phyloP scores from a whole-genome alignment of 306 rosid genomes.

The Herpetospermum pedunculosum region DNA sequence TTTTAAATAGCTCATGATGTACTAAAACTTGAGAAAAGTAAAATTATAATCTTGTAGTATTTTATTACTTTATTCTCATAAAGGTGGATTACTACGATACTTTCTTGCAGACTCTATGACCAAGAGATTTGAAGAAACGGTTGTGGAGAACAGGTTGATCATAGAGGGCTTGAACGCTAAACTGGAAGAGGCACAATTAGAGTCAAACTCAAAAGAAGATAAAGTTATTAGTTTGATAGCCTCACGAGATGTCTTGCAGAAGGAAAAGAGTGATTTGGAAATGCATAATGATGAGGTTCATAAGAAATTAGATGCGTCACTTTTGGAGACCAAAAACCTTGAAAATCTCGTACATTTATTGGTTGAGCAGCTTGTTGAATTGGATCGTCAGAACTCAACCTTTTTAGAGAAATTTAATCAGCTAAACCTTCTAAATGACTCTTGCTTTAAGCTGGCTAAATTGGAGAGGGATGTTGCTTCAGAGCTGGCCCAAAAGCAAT shows the following conservation, averaged over 20 bases:
- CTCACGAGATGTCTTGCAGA: conserved; percentile 35
- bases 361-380: conserved; percentile 36
- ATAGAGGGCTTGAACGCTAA: conserved; percentile 51
- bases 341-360: conserved; percentile 39
- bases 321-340: conserved; percentile 47
- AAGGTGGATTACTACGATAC: neutral
- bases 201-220: conserved; percentile 50
- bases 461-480: conserved; percentile 50
- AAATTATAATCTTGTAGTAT: neutral
- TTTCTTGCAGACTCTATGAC: conserved; percentile 51
- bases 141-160: conserved; percentile 37
- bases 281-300: conserved; percentile 35
- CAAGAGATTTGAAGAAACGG: conserved; percentile 48
- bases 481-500: conserved; percentile 41
- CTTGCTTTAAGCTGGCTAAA: conserved; percentile 52
- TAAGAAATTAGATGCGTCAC: conserved; percentile 39
- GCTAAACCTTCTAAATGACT: conserved; percentile 48
- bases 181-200: conserved; percentile 43
- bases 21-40: neutral
- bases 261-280: conserved; percentile 47
- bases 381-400: conserved; percentile 50
- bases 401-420: conserved; percentile 53
- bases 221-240: conserved; percentile 34
- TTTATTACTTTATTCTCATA: neutral
- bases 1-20: neutral